A percentile compares a stretch with the other conserved stretches of the same genome.
These are phyloP conservation scores for Daldinia decipiens DNA, from an alignment of 495 filamentous ascomycete species.

Conservation along the genomic window DNA sequence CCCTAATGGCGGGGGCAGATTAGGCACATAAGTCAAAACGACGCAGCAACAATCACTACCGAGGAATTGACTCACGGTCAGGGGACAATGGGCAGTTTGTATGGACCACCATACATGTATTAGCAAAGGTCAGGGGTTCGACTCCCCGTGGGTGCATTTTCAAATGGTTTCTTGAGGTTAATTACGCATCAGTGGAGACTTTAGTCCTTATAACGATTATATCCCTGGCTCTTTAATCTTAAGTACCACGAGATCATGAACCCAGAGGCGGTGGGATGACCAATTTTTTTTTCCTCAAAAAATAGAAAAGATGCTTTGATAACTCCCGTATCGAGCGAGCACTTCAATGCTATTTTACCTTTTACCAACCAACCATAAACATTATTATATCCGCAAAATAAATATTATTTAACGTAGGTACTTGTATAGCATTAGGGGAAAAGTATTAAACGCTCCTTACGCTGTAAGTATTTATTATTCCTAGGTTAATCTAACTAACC, in stretches of 20 bases:
- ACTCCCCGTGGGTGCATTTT: constrained; percentile 14
- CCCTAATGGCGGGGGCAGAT: neutral
- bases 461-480: too few species aligned
- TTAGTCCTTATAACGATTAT: too few species aligned
- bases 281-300: constrained; percentile 1
- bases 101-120: constrained; percentile 3
- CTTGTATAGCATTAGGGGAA: too few species aligned
- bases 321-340: neutral
- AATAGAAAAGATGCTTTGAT: too few species aligned
- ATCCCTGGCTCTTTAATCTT: neutral
- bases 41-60: neutral
- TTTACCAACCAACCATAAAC: too few species aligned
- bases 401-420: too few species aligned
- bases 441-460: too few species aligned
- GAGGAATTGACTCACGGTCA: constrained; percentile 15
- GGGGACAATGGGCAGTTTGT: constrained; percentile 3
- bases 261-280: constrained; percentile 15
- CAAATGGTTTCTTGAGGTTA: neutral
- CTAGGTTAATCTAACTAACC: too few species aligned
- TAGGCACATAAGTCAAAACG: neutral
- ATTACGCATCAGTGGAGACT: neutral
- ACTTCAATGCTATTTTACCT: too few species aligned
- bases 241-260: neutral
- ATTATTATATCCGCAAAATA: too few species aligned
- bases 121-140: constrained; percentile 17